Conservation (phyloP, 2,329 filamentous ascomycete genomes). For the Dactylella cylindrospora region DNA sequence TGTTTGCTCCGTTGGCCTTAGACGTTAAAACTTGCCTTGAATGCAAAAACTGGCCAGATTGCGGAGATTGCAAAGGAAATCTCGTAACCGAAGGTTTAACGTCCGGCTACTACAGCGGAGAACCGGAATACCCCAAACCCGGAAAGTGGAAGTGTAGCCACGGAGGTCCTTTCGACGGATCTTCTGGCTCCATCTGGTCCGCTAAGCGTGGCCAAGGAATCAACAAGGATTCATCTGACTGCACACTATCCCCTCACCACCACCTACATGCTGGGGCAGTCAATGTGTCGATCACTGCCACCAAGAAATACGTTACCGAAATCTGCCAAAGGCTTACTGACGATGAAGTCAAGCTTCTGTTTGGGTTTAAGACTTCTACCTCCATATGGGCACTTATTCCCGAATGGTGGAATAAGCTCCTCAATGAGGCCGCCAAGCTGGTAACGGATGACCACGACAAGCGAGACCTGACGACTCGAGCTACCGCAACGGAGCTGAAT, state of each 20-base stretch:
- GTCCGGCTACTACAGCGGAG: constrained; percentile 24
- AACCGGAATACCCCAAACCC: constrained; percentile 14
- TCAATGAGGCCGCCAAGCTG: not conserved
- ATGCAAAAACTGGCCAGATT: not conserved
- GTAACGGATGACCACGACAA: no score
- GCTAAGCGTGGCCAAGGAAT: constrained; percentile 25
- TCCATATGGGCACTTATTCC: not conserved
- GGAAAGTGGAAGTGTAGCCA: constrained; percentile 21
- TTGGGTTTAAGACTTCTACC: constrained; percentile 2
- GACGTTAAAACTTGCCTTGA: constrained; percentile 7
- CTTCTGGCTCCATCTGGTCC: not conserved
- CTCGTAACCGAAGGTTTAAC: constrained; percentile 7
- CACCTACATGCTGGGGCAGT: constrained; percentile 10
- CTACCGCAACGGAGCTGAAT: not conserved
- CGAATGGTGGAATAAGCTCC: constrained; percentile 3
- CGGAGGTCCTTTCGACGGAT: constrained; percentile 19
- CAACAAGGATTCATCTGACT: constrained; percentile 30
- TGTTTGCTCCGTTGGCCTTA: constrained; percentile 13
- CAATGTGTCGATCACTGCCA: constrained; percentile 1
- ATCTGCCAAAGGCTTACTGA: constrained; percentile 5
- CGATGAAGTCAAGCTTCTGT: not conserved
- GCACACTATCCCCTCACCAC: constrained; percentile 13
- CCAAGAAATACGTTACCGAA: constrained; percentile 11
- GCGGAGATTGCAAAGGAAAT: constrained; percentile 12
- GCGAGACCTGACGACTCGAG: constrained; percentile 1